Conservation (phyloP, 2,329 filamentous ascomycete genomes). For the Aspergillus aculeatus region DNA sequence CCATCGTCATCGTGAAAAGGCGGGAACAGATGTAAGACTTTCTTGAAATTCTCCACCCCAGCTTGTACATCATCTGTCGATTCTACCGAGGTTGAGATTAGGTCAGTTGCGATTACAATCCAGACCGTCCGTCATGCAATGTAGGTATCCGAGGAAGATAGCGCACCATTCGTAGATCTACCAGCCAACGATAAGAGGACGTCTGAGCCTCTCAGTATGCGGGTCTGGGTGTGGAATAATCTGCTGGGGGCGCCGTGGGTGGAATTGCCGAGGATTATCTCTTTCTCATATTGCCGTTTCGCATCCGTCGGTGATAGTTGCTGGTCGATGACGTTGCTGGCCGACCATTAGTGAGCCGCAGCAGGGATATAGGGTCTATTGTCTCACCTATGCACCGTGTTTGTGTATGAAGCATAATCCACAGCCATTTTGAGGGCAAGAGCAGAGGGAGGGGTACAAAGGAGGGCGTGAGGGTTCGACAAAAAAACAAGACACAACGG, state of each 20-base stretch:
- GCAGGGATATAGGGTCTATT: not conserved
- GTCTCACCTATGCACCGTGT: conserved; percentile 14
- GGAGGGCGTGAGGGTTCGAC: not conserved
- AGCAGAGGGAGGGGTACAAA: not conserved
- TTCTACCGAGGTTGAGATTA: not conserved
- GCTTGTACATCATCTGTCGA: conserved; percentile 13
- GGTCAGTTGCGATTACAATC: conserved; percentile 4
- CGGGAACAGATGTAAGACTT: conserved; percentile 29
- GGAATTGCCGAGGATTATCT: conserved; percentile 17
- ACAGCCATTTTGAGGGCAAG: conserved; percentile 7
- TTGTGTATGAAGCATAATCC: conserved; percentile 13
- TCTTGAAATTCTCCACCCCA: conserved; percentile 26
- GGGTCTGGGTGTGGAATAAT: conserved; percentile 16
- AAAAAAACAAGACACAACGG: not conserved
- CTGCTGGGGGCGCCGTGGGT: conserved; percentile 13
- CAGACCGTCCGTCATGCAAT: conserved; percentile 5
- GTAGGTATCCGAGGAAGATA: conserved; percentile 4
- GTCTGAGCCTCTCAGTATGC: conserved; percentile 24
- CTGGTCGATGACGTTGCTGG: conserved; percentile 12
- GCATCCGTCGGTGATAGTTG: conserved; percentile 9
- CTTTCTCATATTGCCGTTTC: conserved; percentile 20
- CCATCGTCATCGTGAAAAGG: conserved; percentile 28
- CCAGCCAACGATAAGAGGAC: conserved; percentile 23
- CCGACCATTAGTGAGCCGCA: conserved; percentile 7
- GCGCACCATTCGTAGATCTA: conserved; percentile 20